phyloP scores from a whole-genome alignment of 73 alveolate species.

The Stentor coeruleus region DNA sequence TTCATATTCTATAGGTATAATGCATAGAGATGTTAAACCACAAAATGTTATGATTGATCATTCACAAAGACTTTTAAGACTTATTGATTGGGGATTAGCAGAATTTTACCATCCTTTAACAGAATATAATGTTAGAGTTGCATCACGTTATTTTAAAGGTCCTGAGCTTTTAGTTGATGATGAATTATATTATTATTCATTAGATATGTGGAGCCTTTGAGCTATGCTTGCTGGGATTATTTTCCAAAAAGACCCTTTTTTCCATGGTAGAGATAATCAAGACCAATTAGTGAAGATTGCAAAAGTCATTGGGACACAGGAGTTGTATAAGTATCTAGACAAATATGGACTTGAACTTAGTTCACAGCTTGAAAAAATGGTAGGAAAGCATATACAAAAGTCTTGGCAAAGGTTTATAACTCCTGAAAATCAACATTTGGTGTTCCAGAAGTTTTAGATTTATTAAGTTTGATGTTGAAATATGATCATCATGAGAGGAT shows the following conservation, averaged over 20 bases:
- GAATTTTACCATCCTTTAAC: constrained; percentile 90
- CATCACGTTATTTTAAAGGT: constrained; percentile 93
- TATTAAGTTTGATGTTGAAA: not conserved
- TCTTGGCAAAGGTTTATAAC: constrained; percentile 70
- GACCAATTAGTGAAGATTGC: constrained; percentile 94
- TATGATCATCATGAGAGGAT: constrained; percentile 64
- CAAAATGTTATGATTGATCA: constrained; percentile 95
- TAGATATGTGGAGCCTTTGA: constrained; percentile 90
- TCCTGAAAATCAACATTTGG: constrained; percentile 21
- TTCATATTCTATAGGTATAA: constrained; percentile 93
- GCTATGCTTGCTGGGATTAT: constrained; percentile 92
- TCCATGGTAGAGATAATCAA: constrained; percentile 94
- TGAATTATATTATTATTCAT: constrained; percentile 72
- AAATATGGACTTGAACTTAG: constrained; percentile 49
- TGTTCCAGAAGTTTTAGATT: constrained; percentile 19
- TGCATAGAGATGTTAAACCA: constrained; percentile 97
- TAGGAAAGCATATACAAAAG: constrained; percentile 50
- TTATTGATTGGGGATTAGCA: constrained; percentile 98
- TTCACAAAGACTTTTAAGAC: constrained; percentile 68
- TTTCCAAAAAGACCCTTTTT: constrained; percentile 95
- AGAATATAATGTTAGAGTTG: constrained; percentile 94
- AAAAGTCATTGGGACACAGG: constrained; percentile 90
- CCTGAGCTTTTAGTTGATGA: constrained; percentile 90
- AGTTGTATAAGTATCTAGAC: constrained; percentile 32
- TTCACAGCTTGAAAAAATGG: constrained; percentile 38